Evolutionary conservation across 1,284 basidiomycete genomes (phyloP).

Genomic region (Spongiforma sp.): DNA sequence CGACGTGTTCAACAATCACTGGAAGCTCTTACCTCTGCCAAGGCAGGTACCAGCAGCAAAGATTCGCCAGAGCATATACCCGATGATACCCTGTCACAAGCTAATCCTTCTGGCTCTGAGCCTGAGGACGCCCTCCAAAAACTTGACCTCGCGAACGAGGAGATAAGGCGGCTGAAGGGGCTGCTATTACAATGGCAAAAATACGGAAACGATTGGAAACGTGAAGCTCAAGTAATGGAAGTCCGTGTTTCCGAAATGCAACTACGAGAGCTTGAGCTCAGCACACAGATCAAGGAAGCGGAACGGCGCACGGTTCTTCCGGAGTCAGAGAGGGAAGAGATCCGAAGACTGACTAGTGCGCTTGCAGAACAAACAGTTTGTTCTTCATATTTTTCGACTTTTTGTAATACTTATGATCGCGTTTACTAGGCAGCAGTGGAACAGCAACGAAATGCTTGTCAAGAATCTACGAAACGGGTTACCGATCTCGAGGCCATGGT

Average conservation of each 20-base stretch:
- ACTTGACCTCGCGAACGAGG: constrained; percentile 22
- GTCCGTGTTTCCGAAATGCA: constrained; percentile 22
- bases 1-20: constrained; percentile 18
- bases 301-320: constrained; percentile 16
- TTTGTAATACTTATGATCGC: constrained; percentile 4
- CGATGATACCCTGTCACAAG: constrained; percentile 11
- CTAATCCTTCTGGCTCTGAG: constrained; percentile 3
- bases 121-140: constrained; percentile 15
- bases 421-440: constrained; percentile 20
- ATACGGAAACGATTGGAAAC: constrained; percentile 34
- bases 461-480: constrained; percentile 19
- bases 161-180: constrained; percentile 26
- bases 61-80: constrained; percentile 7
- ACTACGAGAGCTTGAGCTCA: constrained; percentile 14
- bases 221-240: constrained; percentile 25
- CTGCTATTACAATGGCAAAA: constrained; percentile 32
- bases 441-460: constrained; percentile 17
- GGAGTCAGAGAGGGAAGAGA: constrained; percentile 23
- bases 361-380: constrained; percentile 31
- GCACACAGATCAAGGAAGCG: constrained; percentile 13
- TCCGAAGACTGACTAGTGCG: constrained; percentile 14
- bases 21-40: constrained; percentile 21
- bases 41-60: constrained; percentile 6
- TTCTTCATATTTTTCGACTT: constrained; percentile 6
- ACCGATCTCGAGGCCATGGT: constrained; percentile 28